Base-by-base conservation (phyloP, 2,329 filamentous ascomycete genomes). In the Alternaria conjuncta region DNA sequence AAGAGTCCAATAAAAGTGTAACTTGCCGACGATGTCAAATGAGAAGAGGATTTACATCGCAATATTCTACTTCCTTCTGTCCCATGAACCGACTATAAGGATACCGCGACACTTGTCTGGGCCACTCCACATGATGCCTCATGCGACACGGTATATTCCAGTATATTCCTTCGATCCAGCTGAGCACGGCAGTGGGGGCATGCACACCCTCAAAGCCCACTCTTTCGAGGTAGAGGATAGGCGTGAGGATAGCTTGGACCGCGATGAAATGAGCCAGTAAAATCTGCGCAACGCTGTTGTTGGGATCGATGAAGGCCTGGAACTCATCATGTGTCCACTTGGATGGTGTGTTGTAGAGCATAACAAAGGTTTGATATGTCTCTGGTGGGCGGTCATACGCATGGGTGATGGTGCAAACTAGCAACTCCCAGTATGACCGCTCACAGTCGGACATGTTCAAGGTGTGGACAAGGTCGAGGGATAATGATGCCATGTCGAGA, bases 191-290 rank as follows among this genome's bases (percentile, higher is more conserved):
- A 0, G 76, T 75, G 2, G 77, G 76, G 0, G 77, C 77, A 36
- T 79, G 67, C 3, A 79, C 61, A 2, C 78, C 78, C 51, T 75
- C 67, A 32, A 79, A 78, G 4, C 76, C 77, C 0, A 76, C 71
- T 43, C 77, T 65, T 49, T 78, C 76, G 2, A 78, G 69, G 7
- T 74, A 73, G 32, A 79, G 55, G 6, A 84, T 79, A 0, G 82
- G 82, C 6, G 78, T 77, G 60, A 86, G 76, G 6, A 85, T 72
- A 1, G 82, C 74, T 55, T 85, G 82, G 0, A 84, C 68, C 2
- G 81, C 79, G n/a, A 85, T 78, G 67, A 84, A 85, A 66, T 85
- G 83, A 7, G 81, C 76, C 6, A 85, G 76, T 6, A 86, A 71
- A 4, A 85, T 79, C 26, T 81, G 82, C 1, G 82, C 77, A 5